Evolutionary conservation across 208 protist species (phyloP).

Genomic region (Leishmania tropica): DNA sequence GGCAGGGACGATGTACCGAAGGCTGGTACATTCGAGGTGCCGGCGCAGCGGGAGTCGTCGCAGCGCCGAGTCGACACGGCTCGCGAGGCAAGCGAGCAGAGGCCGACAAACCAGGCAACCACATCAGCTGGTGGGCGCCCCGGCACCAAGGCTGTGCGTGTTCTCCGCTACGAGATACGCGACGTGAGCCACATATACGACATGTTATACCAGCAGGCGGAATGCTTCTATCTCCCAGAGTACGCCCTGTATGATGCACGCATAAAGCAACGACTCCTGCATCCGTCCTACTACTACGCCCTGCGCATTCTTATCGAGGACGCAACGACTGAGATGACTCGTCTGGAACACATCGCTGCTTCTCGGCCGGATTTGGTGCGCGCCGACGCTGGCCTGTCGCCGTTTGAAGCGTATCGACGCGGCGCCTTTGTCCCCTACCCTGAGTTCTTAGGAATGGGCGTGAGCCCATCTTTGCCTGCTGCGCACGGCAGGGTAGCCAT

Average conservation of each 20-base stretch:
- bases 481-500: conserved; percentile 5
- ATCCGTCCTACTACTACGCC: conserved; percentile 62
- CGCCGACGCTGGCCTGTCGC: conserved; percentile 22
- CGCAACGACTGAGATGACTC: conserved; percentile 54
- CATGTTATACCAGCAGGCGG: conserved; percentile 46
- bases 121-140: not conserved
- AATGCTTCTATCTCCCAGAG: conserved; percentile 63
- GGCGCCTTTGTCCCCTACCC: conserved; percentile 20
- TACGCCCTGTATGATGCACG: conserved; percentile 72
- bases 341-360: conserved; percentile 42
- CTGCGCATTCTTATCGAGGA: conserved; percentile 58
- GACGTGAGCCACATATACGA: conserved; percentile 71
- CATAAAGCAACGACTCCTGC: conserved; percentile 50
- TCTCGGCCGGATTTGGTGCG: conserved; percentile 4
- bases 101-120: not conserved
- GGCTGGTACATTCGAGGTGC: conserved; percentile 54
- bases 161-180: conserved; percentile 72
- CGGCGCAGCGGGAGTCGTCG: not conserved
- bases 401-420: conserved; percentile 34
- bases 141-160: conserved; percentile 49
- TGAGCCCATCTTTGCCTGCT: not conserved
- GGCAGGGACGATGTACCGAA: conserved; percentile 60
- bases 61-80: conserved; percentile 6
- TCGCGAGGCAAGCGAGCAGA: conserved; percentile 3
- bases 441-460: conserved; percentile 1